Evolutionary conservation across 176 grass and related monocot species (phyloP), one percentile per base, ranked within the genome.

Genomic region (Canna indica): DNA sequence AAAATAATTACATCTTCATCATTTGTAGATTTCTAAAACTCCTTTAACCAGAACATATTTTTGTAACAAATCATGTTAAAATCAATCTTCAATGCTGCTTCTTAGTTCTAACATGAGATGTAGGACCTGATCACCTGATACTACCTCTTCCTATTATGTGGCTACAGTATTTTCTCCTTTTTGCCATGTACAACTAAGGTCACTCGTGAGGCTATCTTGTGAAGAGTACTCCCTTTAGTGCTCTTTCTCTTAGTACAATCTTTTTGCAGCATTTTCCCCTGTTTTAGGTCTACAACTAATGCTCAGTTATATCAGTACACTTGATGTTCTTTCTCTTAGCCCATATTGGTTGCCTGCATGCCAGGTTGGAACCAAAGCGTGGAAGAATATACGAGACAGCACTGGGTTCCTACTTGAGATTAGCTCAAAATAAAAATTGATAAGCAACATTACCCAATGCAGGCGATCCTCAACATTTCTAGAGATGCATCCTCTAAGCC

Each of bases 361-460:
- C 53, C 86, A 97, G 86, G 29, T 81, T n/a, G 93, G 93, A 73
- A 79, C 87, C 42, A 91, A 77, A 58, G 72, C 80, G 5, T 97
- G 93, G 93, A 87, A 81, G 54, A 90, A 53, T 74, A 75, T 71
- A 24, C 84, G 77, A 7, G 93, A 91, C 26, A 38, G 36, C 27
- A 76, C 64, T 50, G 83, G 84, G 32, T 81, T 81, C 86, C 36
- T 92, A 97, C 68, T 70, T 81, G 29, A 64, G 74, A 77, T 76
- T 97, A 79, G 81, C 92, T 57, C 84, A 92, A 76, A 80, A 81
- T 64, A 66, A 90, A 97, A 77, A 85, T 87, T 22, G 84, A 90
- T 63, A 73, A 67, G 52, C 82, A 73, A 68, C 32, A 76, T 24
- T 35, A 50, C 47, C 73, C 68, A 53, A 67, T 53, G 53, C 74